Conservation (phyloP, 2,329 filamentous ascomycete species). For the Trichoderma pleuroti region DNA sequence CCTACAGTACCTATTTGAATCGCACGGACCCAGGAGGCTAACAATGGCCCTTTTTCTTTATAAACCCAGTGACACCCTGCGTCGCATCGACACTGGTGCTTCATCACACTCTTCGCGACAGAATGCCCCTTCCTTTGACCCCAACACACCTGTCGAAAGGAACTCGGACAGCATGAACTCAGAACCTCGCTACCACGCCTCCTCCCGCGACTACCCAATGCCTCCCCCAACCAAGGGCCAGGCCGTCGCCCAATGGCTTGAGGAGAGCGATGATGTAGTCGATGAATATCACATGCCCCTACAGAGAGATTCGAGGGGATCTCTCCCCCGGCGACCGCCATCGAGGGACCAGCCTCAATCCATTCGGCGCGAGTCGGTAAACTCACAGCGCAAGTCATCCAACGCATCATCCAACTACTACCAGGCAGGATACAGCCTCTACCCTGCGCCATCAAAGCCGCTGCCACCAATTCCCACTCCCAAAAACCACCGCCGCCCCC, state of each 20-base stretch:
- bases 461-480: constrained; percentile 22
- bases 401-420: constrained; percentile 19
- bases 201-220: constrained; percentile 13
- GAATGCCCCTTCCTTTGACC: constrained; percentile 11
- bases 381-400: constrained; percentile 18
- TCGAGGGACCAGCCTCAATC: constrained; percentile 10
- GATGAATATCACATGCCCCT: constrained; percentile 4
- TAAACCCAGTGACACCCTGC: constrained; percentile 16
- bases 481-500: not conserved
- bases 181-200: constrained; percentile 4
- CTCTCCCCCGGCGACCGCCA: constrained; percentile 1
- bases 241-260: constrained; percentile 15
- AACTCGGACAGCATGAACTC: constrained; percentile 15
- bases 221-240: constrained; percentile 14
- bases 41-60: not conserved
- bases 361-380: constrained; percentile 10
- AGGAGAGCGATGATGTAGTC: constrained; percentile 15
- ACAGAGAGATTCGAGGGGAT: constrained; percentile 14
- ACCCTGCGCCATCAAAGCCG: constrained; percentile 24
- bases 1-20: not conserved
- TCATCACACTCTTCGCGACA: constrained; percentile 2
- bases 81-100: constrained; percentile 3
- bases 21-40: constrained; percentile 7
- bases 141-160: constrained; percentile 1
- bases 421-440: constrained; percentile 19